A percentile compares a stretch with the other conserved stretches of the same genome.
Evolutionary conservation across 1,284 basidiomycete species (phyloP).

Genomic region (Uromyces viciae-fabae): DNA sequence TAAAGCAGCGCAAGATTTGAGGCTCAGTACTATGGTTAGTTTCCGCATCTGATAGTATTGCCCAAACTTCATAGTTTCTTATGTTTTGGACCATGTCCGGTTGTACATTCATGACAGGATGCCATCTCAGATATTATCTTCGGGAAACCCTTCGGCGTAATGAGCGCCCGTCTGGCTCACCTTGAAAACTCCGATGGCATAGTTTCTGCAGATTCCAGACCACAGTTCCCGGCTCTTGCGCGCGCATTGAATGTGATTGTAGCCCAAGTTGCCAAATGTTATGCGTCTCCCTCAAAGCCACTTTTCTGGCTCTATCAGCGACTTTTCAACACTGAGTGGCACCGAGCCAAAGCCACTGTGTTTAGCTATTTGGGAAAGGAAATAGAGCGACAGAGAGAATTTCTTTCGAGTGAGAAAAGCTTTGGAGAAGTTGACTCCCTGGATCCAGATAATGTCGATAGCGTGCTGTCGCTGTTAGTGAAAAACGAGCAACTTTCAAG

Average conservation of each 20-base stretch:
- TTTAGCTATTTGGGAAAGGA: conserved; percentile 6
- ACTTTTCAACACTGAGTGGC: conserved; percentile 17
- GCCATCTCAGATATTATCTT: conserved; percentile 42
- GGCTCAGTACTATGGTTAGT: conserved; percentile 43
- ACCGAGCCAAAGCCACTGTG: conserved; percentile 9
- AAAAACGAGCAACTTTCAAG: conserved; percentile 10
- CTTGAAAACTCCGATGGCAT: conserved; percentile 17
- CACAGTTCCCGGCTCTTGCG: conserved; percentile 30
- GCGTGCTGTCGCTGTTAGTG: conserved; percentile 16
- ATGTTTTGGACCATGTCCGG: neutral
- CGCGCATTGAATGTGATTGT: conserved; percentile 34
- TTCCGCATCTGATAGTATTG: too few relatives aligned
- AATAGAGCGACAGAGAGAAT: neutral
- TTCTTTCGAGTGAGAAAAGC: neutral
- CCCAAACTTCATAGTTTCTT: neutral
- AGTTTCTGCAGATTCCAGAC: conserved; percentile 28
- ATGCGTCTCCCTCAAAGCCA: conserved; percentile 27
- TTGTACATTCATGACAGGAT: conserved; percentile 11
- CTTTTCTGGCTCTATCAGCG: conserved; percentile 31
- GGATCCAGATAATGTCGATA: conserved; percentile 26
- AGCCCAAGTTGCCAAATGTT: conserved; percentile 13
- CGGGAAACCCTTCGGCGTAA: conserved; percentile 33
- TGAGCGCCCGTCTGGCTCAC: conserved; percentile 16
- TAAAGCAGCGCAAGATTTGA: conserved; percentile 43
- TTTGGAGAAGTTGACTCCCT: conserved; percentile 4